These are phyloP conservation scores for Pseudocercospora eumusae DNA, from an alignment of 2,329 filamentous ascomycete genomes.

Conservation along the genomic window DNA sequence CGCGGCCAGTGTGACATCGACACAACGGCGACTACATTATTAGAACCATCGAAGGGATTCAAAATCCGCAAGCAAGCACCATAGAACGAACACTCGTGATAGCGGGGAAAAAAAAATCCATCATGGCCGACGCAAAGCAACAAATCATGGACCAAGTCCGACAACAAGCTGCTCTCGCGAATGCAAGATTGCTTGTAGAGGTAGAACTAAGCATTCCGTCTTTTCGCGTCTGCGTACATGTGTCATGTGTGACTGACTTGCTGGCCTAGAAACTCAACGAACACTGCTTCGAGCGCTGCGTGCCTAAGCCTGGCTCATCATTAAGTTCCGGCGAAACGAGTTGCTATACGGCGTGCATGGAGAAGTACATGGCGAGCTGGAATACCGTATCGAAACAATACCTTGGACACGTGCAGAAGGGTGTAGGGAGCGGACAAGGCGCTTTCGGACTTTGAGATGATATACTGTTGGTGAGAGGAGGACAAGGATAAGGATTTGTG, in stretches of 20 bases:
- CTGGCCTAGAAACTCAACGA: slow-evolving; percentile 61
- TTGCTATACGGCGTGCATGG: slow-evolving; percentile 56
- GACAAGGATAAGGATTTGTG: background rate
- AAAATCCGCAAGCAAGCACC: background rate
- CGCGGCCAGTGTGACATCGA: background rate
- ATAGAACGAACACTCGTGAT: background rate
- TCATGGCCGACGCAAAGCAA: slow-evolving; percentile 49
- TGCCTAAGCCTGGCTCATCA: slow-evolving; percentile 54
- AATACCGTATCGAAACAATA: slow-evolving; percentile 55
- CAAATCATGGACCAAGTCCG: slow-evolving; percentile 55
- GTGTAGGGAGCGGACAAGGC: slow-evolving; percentile 29
- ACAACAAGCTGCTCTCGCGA: slow-evolving; percentile 55
- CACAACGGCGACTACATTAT: background rate
- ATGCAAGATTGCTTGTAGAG: slow-evolving; percentile 54
- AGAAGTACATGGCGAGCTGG: slow-evolving; percentile 59
- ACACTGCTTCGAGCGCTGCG: slow-evolving; percentile 59
- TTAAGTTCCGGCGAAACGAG: slow-evolving; percentile 53
- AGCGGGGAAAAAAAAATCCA: no score
- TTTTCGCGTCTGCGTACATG: no score
- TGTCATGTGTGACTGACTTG: no score
- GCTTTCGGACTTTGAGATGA: slow-evolving; percentile 17
- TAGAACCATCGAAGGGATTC: background rate
- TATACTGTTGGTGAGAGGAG: background rate
- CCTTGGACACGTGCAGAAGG: slow-evolving; percentile 51
- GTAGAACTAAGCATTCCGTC: slow-evolving; percentile 45